Base-by-base conservation (phyloP, 2,329 filamentous ascomycete species). In the Nigrospora osmanthi region DNA sequence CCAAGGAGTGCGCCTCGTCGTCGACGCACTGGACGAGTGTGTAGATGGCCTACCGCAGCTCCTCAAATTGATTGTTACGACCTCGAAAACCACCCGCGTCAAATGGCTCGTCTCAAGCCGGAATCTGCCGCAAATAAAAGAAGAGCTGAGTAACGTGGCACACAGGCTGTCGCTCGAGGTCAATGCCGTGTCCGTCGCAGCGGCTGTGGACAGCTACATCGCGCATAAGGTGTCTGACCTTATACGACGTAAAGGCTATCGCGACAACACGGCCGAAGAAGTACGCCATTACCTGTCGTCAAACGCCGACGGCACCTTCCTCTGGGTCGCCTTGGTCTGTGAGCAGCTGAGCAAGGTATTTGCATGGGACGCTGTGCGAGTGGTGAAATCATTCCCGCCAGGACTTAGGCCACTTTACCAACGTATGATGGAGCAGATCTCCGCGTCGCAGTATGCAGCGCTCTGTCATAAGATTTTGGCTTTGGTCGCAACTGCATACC, bases 21-120 rank as follows among this genome's bases (percentile, higher is more conserved):
- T 76, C 31, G 69, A 76, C 52, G 70, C 66, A 2, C 65, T 76
- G 0, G 69, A 77, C 47, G 70, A 76, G 50, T 76, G 71, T 48
- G 34, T 14, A 9, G 47, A 23, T 10, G 60, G 52, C 33, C 47
- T 54, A n/a, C 6, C 38, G 3, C 34, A 55, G 35, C 63, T 73
- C 32, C 53, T 71, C 7, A 39, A 62, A 3, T 53, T 70, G 6
- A 59, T 73, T 35, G 45, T 47, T 12, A 38, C 56, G 3, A 56
- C 54, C 31, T 56, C 54, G 5, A 16, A 30, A 42, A 51, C 46
- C 44, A 30, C 54, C 35, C 38, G 46, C 6, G 51, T 65, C 32
- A 72, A 67, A 48, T 71, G 67, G 64, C 48, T 73, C 28, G 40
- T 70, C 4, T 67, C 68, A 2, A 72, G 70, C 46, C 68, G 69